Evolutionary conservation across 2,329 filamentous ascomycete genomes (phyloP), one percentile per base, ranked within the genome.

Genomic region (Neoarthrinium moseri): DNA sequence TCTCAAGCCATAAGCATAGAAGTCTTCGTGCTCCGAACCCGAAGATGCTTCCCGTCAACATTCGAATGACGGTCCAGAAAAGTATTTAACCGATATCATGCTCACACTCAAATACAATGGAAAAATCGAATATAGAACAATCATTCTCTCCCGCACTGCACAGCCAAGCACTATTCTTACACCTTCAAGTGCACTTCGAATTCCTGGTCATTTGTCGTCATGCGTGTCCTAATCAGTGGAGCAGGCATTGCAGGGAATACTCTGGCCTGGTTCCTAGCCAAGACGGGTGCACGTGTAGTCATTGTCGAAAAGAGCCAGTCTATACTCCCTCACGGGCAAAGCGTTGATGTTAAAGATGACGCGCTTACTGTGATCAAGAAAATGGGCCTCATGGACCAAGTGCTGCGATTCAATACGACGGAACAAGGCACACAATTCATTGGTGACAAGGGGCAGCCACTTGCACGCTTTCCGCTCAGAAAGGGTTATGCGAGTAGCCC

Each of bases 401-500:
- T 44, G 11, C 21, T 30, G 21, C 20, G 17, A 11, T 22, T 35
- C 30, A 44, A 36, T 22, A 44, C 32, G n/a, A 35, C 32, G n/a
- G 41, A 44, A 36, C 5, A 35, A 11, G 41, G 30, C 17, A 35
- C 32, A 18, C 20, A 12, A 11, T 44, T 44, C 23, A 33, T 44
- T 27, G 32, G 21, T 18, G n/a, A 30, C n/a, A 37, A 20, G 10
- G 41, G 41, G 20, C 7, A 11, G 12, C 30, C 21, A 8, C 36
- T 35, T n/a, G 41, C 41, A 27, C 30, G 11, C 15, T 36, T 44
- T 26, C 30, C 30, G n/a, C 30, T 44, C 30, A 44, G 36, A 11
- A 13, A 44, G 21, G 41, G 41, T 2, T 29, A 27, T 32, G 17
- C 51, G 6, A 64, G 69, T 36, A 62, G 56, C 17, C 64, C 77